phyloP scores from a whole-genome alignment of 2,329 filamentous ascomycete species.

The Talaromyces sp. region DNA sequence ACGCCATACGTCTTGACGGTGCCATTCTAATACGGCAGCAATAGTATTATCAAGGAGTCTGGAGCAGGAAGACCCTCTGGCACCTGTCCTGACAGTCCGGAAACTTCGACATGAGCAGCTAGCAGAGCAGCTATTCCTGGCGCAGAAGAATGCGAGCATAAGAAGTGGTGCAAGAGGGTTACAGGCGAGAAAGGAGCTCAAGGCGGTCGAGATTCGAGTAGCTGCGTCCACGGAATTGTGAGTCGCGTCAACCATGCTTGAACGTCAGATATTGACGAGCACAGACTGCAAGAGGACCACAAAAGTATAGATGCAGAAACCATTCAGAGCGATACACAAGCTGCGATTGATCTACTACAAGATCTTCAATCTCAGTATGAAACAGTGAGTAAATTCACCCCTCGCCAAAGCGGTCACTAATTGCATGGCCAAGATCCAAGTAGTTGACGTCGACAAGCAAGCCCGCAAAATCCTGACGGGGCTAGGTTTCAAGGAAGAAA shows the following conservation, averaged over 20 bases:
- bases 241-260: constrained; percentile 23
- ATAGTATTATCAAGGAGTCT: constrained; percentile 57
- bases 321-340: constrained; percentile 63
- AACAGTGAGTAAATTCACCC: constrained; percentile 39
- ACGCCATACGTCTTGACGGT: neutral
- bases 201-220: constrained; percentile 64
- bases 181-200: constrained; percentile 71
- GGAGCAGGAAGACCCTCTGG: constrained; percentile 49
- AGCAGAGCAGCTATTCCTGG: constrained; percentile 61
- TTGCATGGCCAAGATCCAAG: constrained; percentile 43
- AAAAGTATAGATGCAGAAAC: constrained; percentile 55
- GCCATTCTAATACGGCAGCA: neutral
- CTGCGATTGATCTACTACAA: constrained; percentile 65
- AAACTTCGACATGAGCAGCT: constrained; percentile 60
- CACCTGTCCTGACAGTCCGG: constrained; percentile 59
- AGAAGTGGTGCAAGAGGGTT: constrained; percentile 72
- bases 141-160: constrained; percentile 69
- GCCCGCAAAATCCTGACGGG: constrained; percentile 65
- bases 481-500: constrained; percentile 65
- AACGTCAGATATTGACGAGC: neutral
- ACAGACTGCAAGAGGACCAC: constrained; percentile 49
- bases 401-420: neutral
- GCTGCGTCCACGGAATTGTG: constrained; percentile 55
- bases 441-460: constrained; percentile 61
- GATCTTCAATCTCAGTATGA: constrained; percentile 67